Evolutionary conservation across 257 asterid genomes (phyloP), one percentile per base, ranked within the genome.

Genomic region (Gentiana macrophylla): DNA sequence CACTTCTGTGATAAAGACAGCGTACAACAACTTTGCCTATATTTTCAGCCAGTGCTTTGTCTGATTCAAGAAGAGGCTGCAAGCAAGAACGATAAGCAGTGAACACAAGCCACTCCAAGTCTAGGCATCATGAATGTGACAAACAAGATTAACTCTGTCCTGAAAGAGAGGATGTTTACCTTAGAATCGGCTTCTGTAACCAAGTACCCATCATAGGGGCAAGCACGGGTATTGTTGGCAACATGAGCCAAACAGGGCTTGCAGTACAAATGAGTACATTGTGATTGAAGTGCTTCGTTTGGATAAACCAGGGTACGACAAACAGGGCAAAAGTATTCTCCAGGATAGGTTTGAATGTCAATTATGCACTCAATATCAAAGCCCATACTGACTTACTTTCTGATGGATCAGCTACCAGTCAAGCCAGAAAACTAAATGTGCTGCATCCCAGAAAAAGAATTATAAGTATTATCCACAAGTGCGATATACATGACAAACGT

Each of bases 141-240:
- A 70, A 61, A n/a, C 11, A 65, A 45, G 37, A 68, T 24, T 47
- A 41, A 12, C 50, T 35, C n/a, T 56, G 68, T 52, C 51, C 35
- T 48, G 1, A n/a, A 43, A 59, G 15, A 32, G 12, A 24, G 58
- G 12, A 56, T 46, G 12, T 41, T 60, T 61, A 91, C 98, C 96
- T 83, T 91, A 35, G 98, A 79, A 62, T 84, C 93, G 0, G 84
- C 73, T 70, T 91, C 96, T 1, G 94, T 81, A 57, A 87, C 96
- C 73, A 87, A 72, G 74, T 78, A 84, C 48, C 96, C 98, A 66
- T 87, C 98, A 64, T 87, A 91, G n/a, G 98, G 96, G 68, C 96
- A 91, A 46, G 95, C 88, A 67, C 58, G 77, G 78, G 64, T 83
- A 64, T 80, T 83, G 64, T 77, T 87, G 9, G 94, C 91, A 49